Conservation (phyloP, 176 grass and related monocot genomes). For the Triticum timopheevii region DNA sequence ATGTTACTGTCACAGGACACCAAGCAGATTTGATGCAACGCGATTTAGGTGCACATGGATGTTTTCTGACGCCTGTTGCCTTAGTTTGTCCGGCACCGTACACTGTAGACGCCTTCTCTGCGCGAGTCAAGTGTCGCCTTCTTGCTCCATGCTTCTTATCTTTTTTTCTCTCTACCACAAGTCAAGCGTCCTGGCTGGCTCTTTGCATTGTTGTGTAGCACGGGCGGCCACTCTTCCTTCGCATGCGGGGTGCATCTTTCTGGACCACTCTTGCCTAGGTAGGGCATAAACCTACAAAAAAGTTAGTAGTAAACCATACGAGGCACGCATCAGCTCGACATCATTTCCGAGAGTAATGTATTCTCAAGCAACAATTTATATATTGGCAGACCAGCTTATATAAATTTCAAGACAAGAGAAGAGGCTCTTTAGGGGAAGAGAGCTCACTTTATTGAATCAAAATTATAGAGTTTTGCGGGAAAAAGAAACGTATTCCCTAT, state of each 20-base stretch:
- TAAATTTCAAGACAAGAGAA: neutral
- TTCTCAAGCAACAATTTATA: neutral
- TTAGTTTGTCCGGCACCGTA: neutral
- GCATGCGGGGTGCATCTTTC: conserved; percentile 23
- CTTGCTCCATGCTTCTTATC: neutral
- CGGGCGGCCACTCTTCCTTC: conserved; percentile 5
- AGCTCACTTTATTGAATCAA: too few relatives aligned
- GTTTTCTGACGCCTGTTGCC: neutral
- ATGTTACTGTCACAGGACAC: conserved; percentile 31
- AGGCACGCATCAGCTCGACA: neutral
- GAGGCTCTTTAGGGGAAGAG: too few relatives aligned
- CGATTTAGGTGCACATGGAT: conserved; percentile 16
- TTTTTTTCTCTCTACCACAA: neutral
- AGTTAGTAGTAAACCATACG: neutral
- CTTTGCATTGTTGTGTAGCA: conserved; percentile 3
- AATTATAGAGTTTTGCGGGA: too few relatives aligned
- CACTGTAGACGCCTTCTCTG: conserved; percentile 15
- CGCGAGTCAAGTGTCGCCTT: conserved; percentile 41
- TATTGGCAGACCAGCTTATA: neutral
- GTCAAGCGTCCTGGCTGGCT: conserved; percentile 28
- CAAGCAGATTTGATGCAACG: conserved; percentile 19
- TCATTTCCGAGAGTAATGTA: neutral
- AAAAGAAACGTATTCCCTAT: too few relatives aligned
- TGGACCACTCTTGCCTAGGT: conserved; percentile 22
- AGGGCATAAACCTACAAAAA: neutral